These are phyloP conservation scores for Chaetomium strumarium DNA, from an alignment of 2,329 filamentous ascomycete species.

Conservation along the genomic window DNA sequence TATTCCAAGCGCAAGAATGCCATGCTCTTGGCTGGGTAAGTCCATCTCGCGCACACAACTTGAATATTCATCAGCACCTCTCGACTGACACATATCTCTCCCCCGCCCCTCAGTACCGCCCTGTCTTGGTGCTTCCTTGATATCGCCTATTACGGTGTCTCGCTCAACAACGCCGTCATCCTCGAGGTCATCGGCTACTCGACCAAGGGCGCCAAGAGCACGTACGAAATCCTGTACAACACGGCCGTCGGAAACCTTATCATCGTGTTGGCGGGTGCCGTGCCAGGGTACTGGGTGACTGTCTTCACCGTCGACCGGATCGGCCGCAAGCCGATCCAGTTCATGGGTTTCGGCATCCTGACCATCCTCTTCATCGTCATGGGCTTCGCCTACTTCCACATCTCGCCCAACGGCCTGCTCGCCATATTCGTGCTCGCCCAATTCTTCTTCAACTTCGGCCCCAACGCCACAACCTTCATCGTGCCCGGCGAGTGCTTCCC, in stretches of 20 bases:
- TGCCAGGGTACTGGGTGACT: conserved; percentile 78
- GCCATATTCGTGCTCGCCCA: conserved; percentile 52
- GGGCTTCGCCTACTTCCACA: conserved; percentile 54
- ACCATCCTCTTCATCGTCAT: conserved; percentile 57
- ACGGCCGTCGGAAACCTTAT: conserved; percentile 75
- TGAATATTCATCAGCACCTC: too few relatives aligned
- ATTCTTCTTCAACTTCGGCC: conserved; percentile 56
- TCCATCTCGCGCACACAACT: not conserved
- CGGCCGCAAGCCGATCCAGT: conserved; percentile 72
- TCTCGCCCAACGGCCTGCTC: conserved; percentile 47
- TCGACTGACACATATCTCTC: not conserved
- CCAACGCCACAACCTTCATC: conserved; percentile 53
- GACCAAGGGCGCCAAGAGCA: conserved; percentile 42
- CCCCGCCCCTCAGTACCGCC: conserved; percentile 61
- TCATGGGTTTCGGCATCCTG: conserved; percentile 55
- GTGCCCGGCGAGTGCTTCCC: conserved; percentile 53
- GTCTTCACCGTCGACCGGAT: conserved; percentile 63
- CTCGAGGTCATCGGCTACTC: conserved; percentile 67
- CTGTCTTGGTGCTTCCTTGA: conserved; percentile 77
- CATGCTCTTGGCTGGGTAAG: conserved; percentile 44
- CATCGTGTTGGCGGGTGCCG: conserved; percentile 69
- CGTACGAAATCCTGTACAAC: conserved; percentile 67
- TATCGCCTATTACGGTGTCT: conserved; percentile 60
- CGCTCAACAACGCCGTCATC: conserved; percentile 70
- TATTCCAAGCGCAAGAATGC: conserved; percentile 67